A percentile compares a stretch with the other conserved stretches of the same genome.
phyloP scores from a whole-genome alignment of 2,329 filamentous ascomycete genomes.

The Didymella lethalis region DNA sequence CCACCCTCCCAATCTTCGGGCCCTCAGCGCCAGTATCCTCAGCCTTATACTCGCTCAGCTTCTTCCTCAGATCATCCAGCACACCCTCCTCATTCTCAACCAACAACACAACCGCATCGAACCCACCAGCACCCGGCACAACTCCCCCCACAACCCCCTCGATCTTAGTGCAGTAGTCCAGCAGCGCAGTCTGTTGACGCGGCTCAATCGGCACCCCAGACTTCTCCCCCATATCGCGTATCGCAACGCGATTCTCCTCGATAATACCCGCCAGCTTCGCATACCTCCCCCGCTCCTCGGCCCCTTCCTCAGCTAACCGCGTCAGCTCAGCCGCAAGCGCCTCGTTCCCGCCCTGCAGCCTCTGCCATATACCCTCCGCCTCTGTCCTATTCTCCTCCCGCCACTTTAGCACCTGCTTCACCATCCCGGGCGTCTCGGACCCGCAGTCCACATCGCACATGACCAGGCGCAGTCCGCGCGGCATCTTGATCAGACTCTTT shows the following conservation, averaged over 20 bases:
- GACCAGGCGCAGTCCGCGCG: slow-evolving; percentile 75
- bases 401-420: slow-evolving; percentile 89
- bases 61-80: slow-evolving; percentile 64
- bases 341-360: slow-evolving; percentile 78
- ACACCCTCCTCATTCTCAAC: slow-evolving; percentile 76
- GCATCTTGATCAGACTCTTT: slow-evolving; percentile 74
- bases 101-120: slow-evolving; percentile 85
- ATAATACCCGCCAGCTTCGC: slow-evolving; percentile 62
- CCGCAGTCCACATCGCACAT: slow-evolving; percentile 98
- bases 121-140: slow-evolving; percentile 92
- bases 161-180: slow-evolving; percentile 76
- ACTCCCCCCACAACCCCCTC: slow-evolving; percentile 89
- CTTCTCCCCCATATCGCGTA: slow-evolving; percentile 76
- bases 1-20: slow-evolving; percentile 67
- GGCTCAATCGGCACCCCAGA: slow-evolving; percentile 91
- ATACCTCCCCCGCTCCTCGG: slow-evolving; percentile 45
- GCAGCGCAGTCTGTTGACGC: slow-evolving; percentile 78
- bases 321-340: slow-evolving; percentile 71
- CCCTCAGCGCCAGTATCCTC: slow-evolving; percentile 45
- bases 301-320: slow-evolving; percentile 52
- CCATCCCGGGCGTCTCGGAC: slow-evolving; percentile 93
- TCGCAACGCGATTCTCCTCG: slow-evolving; percentile 63
- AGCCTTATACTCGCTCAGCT: slow-evolving; percentile 71
- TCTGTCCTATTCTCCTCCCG: slow-evolving; percentile 68
- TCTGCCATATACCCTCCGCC: slow-evolving; percentile 76